Conservation (phyloP, 768 basidiomycete genomes). For the Mycena chlorophos region DNA sequence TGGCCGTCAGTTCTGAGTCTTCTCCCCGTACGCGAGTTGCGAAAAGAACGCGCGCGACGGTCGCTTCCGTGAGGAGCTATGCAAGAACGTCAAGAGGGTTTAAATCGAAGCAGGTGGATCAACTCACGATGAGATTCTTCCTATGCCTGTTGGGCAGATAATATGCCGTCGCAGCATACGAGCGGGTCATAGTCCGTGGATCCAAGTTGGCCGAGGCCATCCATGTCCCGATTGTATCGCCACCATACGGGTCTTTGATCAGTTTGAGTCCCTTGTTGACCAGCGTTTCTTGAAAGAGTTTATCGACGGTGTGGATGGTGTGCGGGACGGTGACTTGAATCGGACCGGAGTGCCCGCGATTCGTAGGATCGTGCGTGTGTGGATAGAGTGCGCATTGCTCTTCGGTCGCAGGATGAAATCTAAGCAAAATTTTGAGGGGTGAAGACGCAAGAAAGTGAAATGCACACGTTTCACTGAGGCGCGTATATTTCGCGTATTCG, state of each 20-base stretch:
- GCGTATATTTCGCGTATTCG: conserved; percentile 39
- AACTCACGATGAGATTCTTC: conserved; percentile 19
- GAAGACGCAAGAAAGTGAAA: conserved; percentile 1
- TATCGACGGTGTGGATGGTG: conserved; percentile 29
- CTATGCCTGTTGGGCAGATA: conserved; percentile 8
- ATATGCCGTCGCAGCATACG: conserved; percentile 33
- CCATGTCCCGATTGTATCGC: conserved; percentile 26
- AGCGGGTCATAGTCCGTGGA: conserved; percentile 29
- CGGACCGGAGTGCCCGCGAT: conserved; percentile 30
- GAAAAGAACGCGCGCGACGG: conserved; percentile 30
- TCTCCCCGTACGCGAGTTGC: conserved; percentile 15
- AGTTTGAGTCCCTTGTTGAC: conserved; percentile 27
- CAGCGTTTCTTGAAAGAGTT: conserved; percentile 27
- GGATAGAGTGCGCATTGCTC: conserved; percentile 30
- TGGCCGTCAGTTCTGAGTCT: conserved; percentile 43
- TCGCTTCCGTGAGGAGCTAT: conserved; percentile 23
- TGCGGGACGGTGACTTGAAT: conserved; percentile 32
- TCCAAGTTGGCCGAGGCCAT: conserved; percentile 27
- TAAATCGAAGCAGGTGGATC: too few relatives aligned
- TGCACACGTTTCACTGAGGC: conserved; percentile 39
- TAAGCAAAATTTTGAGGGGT: conserved; percentile 5
- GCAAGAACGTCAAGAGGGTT: conserved; percentile 26
- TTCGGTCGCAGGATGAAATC: conserved; percentile 30
- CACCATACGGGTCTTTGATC: conserved; percentile 32
- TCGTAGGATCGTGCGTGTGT: conserved; percentile 26